Evolutionary conservation across 1,139 yeast species (phyloP), one percentile per base, ranked within the genome.

Genomic region (Diutina pseudorugosa): DNA sequence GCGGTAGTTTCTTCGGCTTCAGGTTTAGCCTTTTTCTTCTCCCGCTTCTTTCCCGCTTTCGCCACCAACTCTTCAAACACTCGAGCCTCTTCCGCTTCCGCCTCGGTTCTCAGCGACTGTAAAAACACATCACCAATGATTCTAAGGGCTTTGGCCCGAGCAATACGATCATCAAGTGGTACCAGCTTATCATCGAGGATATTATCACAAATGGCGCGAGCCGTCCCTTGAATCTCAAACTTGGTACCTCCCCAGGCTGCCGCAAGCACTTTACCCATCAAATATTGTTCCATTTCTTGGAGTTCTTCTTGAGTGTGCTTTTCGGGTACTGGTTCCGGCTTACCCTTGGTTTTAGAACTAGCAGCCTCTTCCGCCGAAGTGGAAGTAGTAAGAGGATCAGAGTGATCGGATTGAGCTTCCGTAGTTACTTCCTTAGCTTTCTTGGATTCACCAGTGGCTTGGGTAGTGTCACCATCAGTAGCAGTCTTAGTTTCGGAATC

Each of bases 221-320:
- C 74, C 0, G 95, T 88, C n/a, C 93, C 79, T 63, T 87, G 93
- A 54, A 91, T 86, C 66, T 91, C 98, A 65, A 83, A 84, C 60
- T 82, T 83, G 21, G 96, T 87, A 0, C 97, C 98, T 51, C 85
- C 84, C 98, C 98, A 91, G 9, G 97, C 96, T 0, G 97, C 97
- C 3, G 94, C 91, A 51, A 91, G 72, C 2, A 91, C 91, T 65
- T 91, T 93, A 44, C 96, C 97, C 80, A 89, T 80, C 50, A 91
- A 71, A 54, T 84, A 76, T 60, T 90, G 84, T 63, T 91, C 98
- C 80, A 88, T 77, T 57, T 88, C 95, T 0, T 89, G 91, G 54
- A 87, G 70, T 55, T 86, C 90, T 63, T 89, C 97, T 1, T 79
- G 80, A 0, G 95, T 81, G 62, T 94, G 94, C 58, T 71, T 72